These are phyloP conservation scores for Alternaria angustiovoidea DNA, from an alignment of 2,329 filamentous ascomycete genomes.

Conservation along the genomic window DNA sequence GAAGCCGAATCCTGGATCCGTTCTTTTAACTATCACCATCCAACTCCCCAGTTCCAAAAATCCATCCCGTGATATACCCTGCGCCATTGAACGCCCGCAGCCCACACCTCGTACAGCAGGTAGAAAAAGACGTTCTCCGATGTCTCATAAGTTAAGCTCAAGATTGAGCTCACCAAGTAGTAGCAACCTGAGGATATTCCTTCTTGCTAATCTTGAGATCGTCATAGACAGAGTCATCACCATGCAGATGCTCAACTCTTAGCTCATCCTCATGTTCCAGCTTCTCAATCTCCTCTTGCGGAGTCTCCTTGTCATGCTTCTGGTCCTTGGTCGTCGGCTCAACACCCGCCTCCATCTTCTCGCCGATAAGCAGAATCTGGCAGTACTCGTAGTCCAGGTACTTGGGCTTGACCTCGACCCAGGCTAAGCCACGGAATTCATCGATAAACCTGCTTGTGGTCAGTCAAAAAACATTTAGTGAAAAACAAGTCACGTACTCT, in stretches of 20 bases:
- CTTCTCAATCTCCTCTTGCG: conserved; percentile 75
- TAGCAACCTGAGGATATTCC: conserved; percentile 61
- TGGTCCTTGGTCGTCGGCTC: conserved; percentile 66
- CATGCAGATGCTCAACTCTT: conserved; percentile 67
- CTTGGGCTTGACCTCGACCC: conserved; percentile 76
- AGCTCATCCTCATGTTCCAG: conserved; percentile 78
- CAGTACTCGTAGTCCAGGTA: conserved; percentile 78
- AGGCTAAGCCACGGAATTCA: conserved; percentile 76
- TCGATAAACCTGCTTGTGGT: conserved; percentile 64
- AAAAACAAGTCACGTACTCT: conserved; percentile 59
- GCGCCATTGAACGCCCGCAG: background rate
- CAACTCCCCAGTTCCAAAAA: background rate
- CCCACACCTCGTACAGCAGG: background rate
- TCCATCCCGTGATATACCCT: background rate
- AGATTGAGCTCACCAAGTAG: conserved; percentile 39
- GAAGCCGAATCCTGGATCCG: accelerated
- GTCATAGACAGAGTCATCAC: conserved; percentile 67
- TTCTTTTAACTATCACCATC: background rate
- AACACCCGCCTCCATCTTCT: conserved; percentile 66
- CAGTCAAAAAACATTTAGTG: conserved; percentile 14
- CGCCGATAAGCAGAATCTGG: conserved; percentile 81
- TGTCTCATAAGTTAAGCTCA: no score
- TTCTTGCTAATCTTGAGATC: conserved; percentile 68
- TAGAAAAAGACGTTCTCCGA: accelerated
- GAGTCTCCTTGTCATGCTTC: conserved; percentile 65